Evolutionary conservation across 2,329 filamentous ascomycete genomes (phyloP).

Genomic region (Curvularia sp.): DNA sequence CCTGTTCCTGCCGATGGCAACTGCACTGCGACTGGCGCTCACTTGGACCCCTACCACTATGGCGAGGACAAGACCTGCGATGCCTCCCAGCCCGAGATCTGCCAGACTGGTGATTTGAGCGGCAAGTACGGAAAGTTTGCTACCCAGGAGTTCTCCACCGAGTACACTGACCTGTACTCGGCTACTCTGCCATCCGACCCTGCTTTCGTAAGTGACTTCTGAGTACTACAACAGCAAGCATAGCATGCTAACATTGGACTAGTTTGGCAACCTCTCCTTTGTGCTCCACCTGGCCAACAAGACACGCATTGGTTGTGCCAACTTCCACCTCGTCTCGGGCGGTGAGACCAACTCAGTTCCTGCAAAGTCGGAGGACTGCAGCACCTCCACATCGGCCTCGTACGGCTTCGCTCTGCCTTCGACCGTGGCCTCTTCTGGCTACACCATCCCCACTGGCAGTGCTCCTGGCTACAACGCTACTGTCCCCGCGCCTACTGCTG

Average conservation of each 20-base stretch:
- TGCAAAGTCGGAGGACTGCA: background rate
- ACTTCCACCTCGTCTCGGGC: constrained; percentile 64
- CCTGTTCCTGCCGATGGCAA: constrained; percentile 52
- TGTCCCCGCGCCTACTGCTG: constrained; percentile 26
- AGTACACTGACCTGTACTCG: constrained; percentile 39
- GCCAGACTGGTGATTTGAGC: constrained; percentile 55
- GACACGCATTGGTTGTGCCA: constrained; percentile 64
- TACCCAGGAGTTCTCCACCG: constrained; percentile 36
- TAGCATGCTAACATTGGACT: background rate
- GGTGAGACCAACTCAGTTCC: constrained; percentile 51
- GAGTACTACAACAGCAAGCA: no score
- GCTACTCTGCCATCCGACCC: constrained; percentile 49
- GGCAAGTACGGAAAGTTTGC: constrained; percentile 55
- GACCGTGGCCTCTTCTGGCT: constrained; percentile 5
- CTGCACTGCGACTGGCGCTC: constrained; percentile 52
- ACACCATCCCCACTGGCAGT: constrained; percentile 11
- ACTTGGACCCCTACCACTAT: constrained; percentile 54
- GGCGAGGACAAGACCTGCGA: constrained; percentile 51
- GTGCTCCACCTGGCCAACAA: constrained; percentile 63
- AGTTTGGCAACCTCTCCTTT: constrained; percentile 60
- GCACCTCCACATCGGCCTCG: background rate
- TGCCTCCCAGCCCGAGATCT: constrained; percentile 45
- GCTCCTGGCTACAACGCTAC: constrained; percentile 23
- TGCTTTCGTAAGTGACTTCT: constrained; percentile 49
- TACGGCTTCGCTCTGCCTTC: background rate